A percentile compares a stretch with the other conserved stretches of the same genome.
Evolutionary conservation across 371 early-diverging fungal species (phyloP).

Genomic region (Globomyces sp.): DNA sequence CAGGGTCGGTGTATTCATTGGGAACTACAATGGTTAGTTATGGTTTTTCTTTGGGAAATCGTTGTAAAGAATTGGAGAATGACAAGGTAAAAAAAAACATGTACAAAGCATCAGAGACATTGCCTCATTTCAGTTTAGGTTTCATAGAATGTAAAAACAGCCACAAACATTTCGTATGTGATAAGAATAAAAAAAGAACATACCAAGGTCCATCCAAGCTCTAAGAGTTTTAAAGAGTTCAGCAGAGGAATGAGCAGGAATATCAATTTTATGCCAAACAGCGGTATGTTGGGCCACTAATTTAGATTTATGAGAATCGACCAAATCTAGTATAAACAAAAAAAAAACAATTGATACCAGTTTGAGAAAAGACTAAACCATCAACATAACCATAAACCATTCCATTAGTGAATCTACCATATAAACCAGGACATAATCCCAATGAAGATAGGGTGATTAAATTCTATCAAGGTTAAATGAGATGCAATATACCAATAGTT

Average conservation of each 20-base stretch:
- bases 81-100: too few species aligned
- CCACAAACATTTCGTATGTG: too few species aligned
- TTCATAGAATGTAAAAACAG: too few species aligned
- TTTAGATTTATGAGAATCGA: slow-evolving; percentile 62
- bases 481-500: slow-evolving; percentile 69
- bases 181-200: too few species aligned
- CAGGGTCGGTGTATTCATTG: slow-evolving; percentile 57
- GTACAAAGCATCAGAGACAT: too few species aligned
- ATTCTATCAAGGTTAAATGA: slow-evolving; percentile 53
- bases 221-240: slow-evolving; percentile 73
- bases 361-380: slow-evolving; percentile 52
- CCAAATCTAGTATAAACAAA: slow-evolving; percentile 55
- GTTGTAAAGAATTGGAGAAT: too few species aligned
- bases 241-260: slow-evolving; percentile 46
- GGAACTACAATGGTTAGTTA: slow-evolving; percentile 52
- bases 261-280: slow-evolving; percentile 72
- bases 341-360: neutral
- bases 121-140: too few species aligned
- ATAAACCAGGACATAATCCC: slow-evolving; percentile 74
- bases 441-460: slow-evolving; percentile 70
- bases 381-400: slow-evolving; percentile 87
- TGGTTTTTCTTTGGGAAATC: neutral
- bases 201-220: slow-evolving; percentile 69
- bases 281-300: slow-evolving; percentile 81
- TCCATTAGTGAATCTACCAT: slow-evolving; percentile 85